phyloP scores from a whole-genome alignment of 2,329 filamentous ascomycete genomes.

The Penicillium sp. region DNA sequence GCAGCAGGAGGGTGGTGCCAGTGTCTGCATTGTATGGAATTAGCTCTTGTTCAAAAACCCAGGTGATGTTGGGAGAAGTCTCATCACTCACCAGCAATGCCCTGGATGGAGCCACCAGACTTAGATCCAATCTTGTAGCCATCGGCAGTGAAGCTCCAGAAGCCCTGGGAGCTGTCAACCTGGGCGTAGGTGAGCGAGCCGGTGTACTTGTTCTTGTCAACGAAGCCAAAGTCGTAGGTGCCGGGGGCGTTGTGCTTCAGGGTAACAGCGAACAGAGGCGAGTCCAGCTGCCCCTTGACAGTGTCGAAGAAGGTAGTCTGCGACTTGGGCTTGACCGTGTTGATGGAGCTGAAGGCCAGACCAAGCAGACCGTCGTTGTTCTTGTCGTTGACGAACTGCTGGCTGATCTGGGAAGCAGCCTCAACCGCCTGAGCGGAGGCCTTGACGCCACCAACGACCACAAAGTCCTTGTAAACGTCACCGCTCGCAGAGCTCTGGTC shows the following conservation, averaged over 20 bases:
- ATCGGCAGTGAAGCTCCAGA: slow-evolving; percentile 62
- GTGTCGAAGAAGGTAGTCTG: slow-evolving; percentile 64
- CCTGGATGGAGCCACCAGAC: slow-evolving; percentile 44
- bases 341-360: slow-evolving; percentile 61
- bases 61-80: no score
- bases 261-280: slow-evolving; percentile 56
- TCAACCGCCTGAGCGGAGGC: slow-evolving; percentile 66
- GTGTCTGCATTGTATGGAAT: slow-evolving; percentile 53
- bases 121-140: slow-evolving; percentile 59
- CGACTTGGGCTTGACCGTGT: slow-evolving; percentile 54
- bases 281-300: slow-evolving; percentile 53
- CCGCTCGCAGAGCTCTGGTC: slow-evolving; percentile 66
- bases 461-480: slow-evolving; percentile 66
- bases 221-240: slow-evolving; percentile 60
- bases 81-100: slow-evolving; percentile 53
- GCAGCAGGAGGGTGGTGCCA: slow-evolving; percentile 66
- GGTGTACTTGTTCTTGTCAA: slow-evolving; percentile 60
- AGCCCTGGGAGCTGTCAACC: slow-evolving; percentile 60
- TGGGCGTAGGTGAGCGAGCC: slow-evolving; percentile 59
- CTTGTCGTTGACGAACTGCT: slow-evolving; percentile 52
- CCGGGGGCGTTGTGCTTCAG: slow-evolving; percentile 57
- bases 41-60: background rate
- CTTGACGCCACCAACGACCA: slow-evolving; percentile 61
- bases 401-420: slow-evolving; percentile 61
- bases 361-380: slow-evolving; percentile 63